Base-by-base conservation (phyloP, 2,329 filamentous ascomycete genomes). In the Penicillium sp. region DNA sequence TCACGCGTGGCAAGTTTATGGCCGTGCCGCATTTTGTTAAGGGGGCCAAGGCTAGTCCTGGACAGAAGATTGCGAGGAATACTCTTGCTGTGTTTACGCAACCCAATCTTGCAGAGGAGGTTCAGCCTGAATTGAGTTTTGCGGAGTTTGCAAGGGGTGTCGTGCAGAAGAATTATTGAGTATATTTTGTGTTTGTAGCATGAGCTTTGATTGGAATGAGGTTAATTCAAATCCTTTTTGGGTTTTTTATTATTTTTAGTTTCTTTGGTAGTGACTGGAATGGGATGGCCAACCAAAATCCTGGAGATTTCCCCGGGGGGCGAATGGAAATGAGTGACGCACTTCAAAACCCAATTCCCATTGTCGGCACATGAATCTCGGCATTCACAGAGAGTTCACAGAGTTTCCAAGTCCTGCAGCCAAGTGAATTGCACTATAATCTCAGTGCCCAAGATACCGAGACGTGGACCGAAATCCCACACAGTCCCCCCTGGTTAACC, bases 31-130 rank as follows among this genome's bases (percentile, higher is more conserved):
- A 99, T 79, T 97, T 96, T 74, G 94, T 99, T 9, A 84, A 89
- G 64, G 93, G 93, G 0, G 87, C 89, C 5, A 82, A 84, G 63
- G 72, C 81, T 57, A 78, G 76, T 15, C 80, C 78, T 2, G 57
- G 58, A 6, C 46, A 56, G 35, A 78, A 79, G 29, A 82, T 93
- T 59, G 89, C 89, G 29, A 80, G 89, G 58, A 97, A 97, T 77
- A 99, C 94, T 10, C 77, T 99, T 65, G 94, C 94, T 0, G 92
- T 97, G 10, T 99, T 97, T 71, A 99, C 93, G 58, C 94, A 99
- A 82, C 94, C 94, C 25, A 96, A 97, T 78, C 75, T 97, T 84
- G 88, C 86, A 0, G 81, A 87, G 58, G 79, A 86, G 35, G 83
- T 93, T 8, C 86, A 84, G 65, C 82, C 85, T 15, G 93, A 92